Evolutionary conservation across 2,329 filamentous ascomycete genomes (phyloP).

Genomic region (Aspergillus nomiae): DNA sequence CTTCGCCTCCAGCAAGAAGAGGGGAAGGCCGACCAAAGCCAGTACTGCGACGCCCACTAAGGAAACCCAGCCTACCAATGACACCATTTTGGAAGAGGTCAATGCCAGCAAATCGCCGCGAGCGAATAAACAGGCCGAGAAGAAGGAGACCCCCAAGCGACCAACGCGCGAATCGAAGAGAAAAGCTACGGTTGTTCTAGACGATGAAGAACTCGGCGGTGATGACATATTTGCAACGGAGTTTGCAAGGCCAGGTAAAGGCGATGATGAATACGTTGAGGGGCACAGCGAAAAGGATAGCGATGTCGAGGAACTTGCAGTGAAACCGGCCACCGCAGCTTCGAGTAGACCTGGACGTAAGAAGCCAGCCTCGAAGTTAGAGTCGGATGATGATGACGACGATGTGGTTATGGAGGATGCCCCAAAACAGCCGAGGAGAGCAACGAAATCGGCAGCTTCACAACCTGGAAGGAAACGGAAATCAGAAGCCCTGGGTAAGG

Average conservation of each 20-base stretch:
- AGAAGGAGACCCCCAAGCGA: constrained; percentile 32
- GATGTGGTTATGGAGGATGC: constrained; percentile 59
- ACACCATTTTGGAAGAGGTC: background rate
- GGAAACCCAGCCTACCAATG: constrained; percentile 20
- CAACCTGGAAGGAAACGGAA: constrained; percentile 57
- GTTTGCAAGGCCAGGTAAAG: constrained; percentile 64
- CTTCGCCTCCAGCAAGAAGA: constrained; percentile 62
- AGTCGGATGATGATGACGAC: constrained; percentile 48
- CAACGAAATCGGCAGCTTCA: constrained; percentile 45
- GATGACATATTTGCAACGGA: constrained; percentile 84
- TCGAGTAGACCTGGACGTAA: constrained; percentile 47
- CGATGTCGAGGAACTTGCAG: constrained; percentile 66
- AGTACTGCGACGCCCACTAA: constrained; percentile 24
- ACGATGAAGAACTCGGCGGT: constrained; percentile 69
- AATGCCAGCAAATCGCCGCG: constrained; percentile 20
- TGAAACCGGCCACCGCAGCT: constrained; percentile 60
- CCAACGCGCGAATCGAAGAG: constrained; percentile 24
- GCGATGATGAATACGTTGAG: constrained; percentile 68
- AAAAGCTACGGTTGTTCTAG: constrained; percentile 47
- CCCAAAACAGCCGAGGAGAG: constrained; percentile 49
- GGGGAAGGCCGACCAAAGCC: constrained; percentile 46
- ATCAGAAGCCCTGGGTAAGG: constrained; percentile 55
- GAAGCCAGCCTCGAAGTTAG: constrained; percentile 31
- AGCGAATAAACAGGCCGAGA: constrained; percentile 50
- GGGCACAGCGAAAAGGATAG: constrained; percentile 54